These are phyloP conservation scores for Acrodontium crateriforme DNA, from an alignment of 2,329 filamentous ascomycete species.

Conservation along the genomic window DNA sequence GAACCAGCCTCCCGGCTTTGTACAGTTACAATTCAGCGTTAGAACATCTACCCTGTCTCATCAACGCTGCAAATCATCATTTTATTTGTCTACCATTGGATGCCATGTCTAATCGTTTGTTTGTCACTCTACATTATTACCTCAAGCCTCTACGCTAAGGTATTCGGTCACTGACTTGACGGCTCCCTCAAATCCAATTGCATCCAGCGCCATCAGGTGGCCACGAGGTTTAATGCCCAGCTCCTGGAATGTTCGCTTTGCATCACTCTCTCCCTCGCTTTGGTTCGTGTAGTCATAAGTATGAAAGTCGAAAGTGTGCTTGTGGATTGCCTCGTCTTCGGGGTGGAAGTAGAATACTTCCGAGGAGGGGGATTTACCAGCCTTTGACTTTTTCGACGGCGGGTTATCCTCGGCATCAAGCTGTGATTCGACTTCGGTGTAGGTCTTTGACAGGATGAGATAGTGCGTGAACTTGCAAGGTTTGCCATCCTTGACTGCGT, in stretches of 20 bases:
- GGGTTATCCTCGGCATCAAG: conserved; percentile 53
- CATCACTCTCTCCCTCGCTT: conserved; percentile 70
- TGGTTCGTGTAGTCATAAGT: conserved; percentile 65
- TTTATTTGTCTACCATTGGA: too few relatives aligned
- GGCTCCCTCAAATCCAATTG: conserved; percentile 57
- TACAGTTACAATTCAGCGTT: conserved; percentile 5
- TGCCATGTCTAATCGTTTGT: too few relatives aligned
- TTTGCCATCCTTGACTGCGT: conserved; percentile 78
- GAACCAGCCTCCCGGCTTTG: conserved; percentile 1
- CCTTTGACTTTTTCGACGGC: conserved; percentile 51
- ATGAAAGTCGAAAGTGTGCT: conserved; percentile 55
- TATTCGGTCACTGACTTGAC: conserved; percentile 66
- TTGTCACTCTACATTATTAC: too few relatives aligned
- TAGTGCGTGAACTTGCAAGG: conserved; percentile 91
- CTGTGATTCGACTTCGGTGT: conserved; percentile 71
- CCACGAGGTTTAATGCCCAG: conserved; percentile 74
- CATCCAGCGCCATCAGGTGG: conserved; percentile 77
- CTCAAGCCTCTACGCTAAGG: conserved; percentile 29
- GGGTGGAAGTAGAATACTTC: conserved; percentile 84
- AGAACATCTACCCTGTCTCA: too few relatives aligned
- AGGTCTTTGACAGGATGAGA: conserved; percentile 82
- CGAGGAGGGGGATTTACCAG: conserved; percentile 27
- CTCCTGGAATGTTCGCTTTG: conserved; percentile 89
- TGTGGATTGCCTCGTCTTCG: conserved; percentile 81
- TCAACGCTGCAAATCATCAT: too few relatives aligned